Percentiles rank a stretch among this genome's conserved stretches.
Evolutionary conservation across 495 filamentous ascomycete species (phyloP).

Genomic region (Aspergillus kassunensis): DNA sequence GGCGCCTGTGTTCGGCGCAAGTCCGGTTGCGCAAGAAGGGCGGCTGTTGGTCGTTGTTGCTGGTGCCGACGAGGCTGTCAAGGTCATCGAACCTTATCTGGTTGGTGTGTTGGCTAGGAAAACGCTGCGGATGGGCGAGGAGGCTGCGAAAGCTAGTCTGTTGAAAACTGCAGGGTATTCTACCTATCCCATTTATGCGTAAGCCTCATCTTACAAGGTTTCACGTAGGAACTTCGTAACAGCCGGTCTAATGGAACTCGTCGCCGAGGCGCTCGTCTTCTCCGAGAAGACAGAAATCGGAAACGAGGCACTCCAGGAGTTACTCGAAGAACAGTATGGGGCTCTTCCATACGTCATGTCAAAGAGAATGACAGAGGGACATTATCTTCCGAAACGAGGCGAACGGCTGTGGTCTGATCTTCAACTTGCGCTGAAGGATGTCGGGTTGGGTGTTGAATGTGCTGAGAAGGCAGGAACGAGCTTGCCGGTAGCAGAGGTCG

Average conservation of each 20-base stretch:
- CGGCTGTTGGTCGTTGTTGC: conserved; percentile 33
- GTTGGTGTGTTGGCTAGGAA: conserved; percentile 31
- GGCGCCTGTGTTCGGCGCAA: conserved; percentile 38
- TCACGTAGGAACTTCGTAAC: conserved; percentile 18
- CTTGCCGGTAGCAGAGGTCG: no score
- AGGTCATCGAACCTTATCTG: conserved; percentile 28
- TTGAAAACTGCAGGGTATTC: conserved; percentile 20
- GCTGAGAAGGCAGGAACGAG: no score
- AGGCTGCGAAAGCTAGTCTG: conserved; percentile 19
- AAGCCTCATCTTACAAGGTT: neutral
- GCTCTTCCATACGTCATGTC: no score
- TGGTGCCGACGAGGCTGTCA: conserved; percentile 25
- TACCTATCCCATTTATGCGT: neutral
- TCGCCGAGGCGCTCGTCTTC: conserved; percentile 36
- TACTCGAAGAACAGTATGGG: no score
- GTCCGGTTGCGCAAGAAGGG: conserved; percentile 32
- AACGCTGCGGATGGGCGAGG: conserved; percentile 28
- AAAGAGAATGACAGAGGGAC: no score
- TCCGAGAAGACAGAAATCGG: conserved; percentile 27
- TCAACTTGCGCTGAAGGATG: no score
- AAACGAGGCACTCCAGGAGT: no score
- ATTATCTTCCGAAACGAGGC: no score
- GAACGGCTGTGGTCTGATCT: no score
- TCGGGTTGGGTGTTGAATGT: no score
- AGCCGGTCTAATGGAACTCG: conserved; percentile 23